Evolutionary conservation across 2,329 filamentous ascomycete species (phyloP).

Genomic region (Microcyclospora tardicrescens): DNA sequence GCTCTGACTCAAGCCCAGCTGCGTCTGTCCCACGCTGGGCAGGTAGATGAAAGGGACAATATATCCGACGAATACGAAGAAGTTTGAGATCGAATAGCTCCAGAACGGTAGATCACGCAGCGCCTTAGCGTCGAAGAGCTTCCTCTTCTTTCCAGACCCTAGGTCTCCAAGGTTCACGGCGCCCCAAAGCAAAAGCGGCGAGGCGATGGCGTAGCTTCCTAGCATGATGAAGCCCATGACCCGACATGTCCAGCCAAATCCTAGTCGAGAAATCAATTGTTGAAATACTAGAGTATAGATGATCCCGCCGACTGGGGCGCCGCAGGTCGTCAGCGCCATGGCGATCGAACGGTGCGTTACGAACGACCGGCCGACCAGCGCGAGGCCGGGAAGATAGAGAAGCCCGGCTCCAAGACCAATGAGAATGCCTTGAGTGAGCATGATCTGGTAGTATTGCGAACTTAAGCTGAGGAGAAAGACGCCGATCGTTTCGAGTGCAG

Average conservation of each 20-base stretch:
- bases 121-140: constrained; percentile 27
- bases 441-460: constrained; percentile 31
- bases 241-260: constrained; percentile 52
- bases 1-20: constrained; percentile 30
- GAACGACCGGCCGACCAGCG: constrained; percentile 39
- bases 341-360: constrained; percentile 45
- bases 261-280: constrained; percentile 43
- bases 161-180: constrained; percentile 20
- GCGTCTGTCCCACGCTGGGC: constrained; percentile 23
- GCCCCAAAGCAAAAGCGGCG: constrained; percentile 23
- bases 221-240: constrained; percentile 48
- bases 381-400: constrained; percentile 25
- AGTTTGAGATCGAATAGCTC: constrained; percentile 21
- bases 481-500: constrained; percentile 17
- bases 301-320: constrained; percentile 48
- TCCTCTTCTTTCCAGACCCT: constrained; percentile 13
- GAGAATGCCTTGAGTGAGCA: constrained; percentile 35
- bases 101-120: constrained; percentile 29
- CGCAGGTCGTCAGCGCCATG: constrained; percentile 46
- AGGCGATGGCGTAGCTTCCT: constrained; percentile 26
- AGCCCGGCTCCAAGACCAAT: constrained; percentile 24
- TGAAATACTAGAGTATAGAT: constrained; percentile 41
- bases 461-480: constrained; percentile 26
- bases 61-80: constrained; percentile 22
- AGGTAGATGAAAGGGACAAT: constrained; percentile 32